Base-by-base conservation (phyloP, 2,329 filamentous ascomycete species). In the Colletotrichum sidae region DNA sequence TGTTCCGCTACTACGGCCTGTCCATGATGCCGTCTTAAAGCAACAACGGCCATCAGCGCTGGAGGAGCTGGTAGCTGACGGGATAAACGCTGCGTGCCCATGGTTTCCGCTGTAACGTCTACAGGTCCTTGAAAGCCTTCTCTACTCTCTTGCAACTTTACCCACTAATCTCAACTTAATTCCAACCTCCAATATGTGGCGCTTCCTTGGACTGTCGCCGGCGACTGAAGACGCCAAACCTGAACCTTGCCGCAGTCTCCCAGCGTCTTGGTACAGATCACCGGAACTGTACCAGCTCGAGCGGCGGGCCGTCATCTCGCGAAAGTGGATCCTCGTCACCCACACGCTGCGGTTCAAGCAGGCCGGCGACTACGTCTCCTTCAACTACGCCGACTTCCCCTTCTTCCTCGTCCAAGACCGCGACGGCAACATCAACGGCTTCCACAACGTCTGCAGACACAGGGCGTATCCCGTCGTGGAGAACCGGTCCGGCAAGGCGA, bases 261-360 rank as follows among this genome's bases (percentile, higher is more conserved):
- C 71, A 13, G 69, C 71, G 3, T 61, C 70, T 2, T 73, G 70
- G 70, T 73, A 73, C 42, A 45, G 63, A 25, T 68, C 63, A 1
- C 68, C 69, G 12, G 76, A 75, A 41, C 76, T 81, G 71, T 80
- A 80, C 65, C 73, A 79, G 67, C 72, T 81, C 11, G 78, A 80
- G 63, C 69, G 78, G 42, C 72, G 78, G 37, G 75, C 79, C 13
- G 77, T 81, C 46, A 79, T 80, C 69, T 78, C 77, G 4, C 74
- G 74, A 67, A 72, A 72, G 60, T 78, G 75, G 75, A 62, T 76
- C 25, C 70, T 71, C 41, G 67, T 75, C 12, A 67, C 70, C 15
- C 74, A 71, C 38, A 60, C 55, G 33, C 44, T 67, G 11, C 60
- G 70, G 13, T 68, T 71, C 46, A 65, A 66, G 7, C 67, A 70